phyloP scores from a whole-genome alignment of 228 moss, liverwort and hornwort genomes.

The Sphagnum magellanicum region DNA sequence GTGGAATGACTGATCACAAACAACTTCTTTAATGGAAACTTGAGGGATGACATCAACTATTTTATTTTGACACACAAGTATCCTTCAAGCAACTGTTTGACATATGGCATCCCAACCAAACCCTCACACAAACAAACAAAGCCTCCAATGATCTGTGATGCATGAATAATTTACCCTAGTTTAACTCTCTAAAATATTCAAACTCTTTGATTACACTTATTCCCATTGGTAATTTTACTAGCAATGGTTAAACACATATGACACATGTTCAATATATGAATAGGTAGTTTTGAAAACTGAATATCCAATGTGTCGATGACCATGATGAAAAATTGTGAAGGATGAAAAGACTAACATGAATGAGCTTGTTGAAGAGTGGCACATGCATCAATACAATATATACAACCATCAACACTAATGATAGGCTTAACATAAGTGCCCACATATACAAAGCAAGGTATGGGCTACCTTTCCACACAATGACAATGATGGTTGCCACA shows the following conservation, averaged over 20 bases:
- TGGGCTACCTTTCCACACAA: slow-evolving; percentile 93
- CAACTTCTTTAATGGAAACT: slow-evolving; percentile 87
- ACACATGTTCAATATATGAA: no score
- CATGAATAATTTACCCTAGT: no score
- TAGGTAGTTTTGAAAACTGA: no score
- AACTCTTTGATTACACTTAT: no score
- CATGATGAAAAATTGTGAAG: no score
- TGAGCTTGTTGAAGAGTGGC: slow-evolving; percentile 93
- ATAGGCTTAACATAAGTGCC: slow-evolving; percentile 89
- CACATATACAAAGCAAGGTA: slow-evolving; percentile 94
- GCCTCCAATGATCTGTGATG: no score
- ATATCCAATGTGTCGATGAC: no score
- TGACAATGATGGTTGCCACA: slow-evolving; percentile 68
- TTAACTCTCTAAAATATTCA: no score
- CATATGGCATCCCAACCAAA: neutral
- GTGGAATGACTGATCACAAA: slow-evolving; percentile 94
- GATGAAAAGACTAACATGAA: slow-evolving; percentile 40
- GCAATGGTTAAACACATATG: no score
- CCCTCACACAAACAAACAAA: no score
- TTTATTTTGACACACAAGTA: slow-evolving; percentile 72
- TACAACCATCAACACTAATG: slow-evolving; percentile 84
- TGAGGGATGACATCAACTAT: slow-evolving; percentile 71
- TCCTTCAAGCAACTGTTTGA: slow-evolving; percentile 55
- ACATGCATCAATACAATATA: slow-evolving; percentile 78
- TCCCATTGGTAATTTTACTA: no score